phyloP scores from a whole-genome alignment of 1,284 basidiomycete species.

The Mycena sp. region DNA sequence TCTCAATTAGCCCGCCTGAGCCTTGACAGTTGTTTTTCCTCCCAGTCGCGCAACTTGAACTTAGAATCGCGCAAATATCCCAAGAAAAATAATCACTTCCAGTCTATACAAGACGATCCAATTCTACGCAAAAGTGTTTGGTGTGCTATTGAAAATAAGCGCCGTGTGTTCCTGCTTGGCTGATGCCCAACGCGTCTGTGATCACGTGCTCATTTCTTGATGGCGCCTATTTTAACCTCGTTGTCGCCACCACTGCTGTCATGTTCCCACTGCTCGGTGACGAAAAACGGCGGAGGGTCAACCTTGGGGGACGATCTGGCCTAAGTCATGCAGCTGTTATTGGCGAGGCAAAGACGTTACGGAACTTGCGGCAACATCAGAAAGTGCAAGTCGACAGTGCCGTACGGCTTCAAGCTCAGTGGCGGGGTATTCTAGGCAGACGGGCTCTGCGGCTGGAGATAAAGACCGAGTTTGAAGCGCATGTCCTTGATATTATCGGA shows the following conservation, averaged over 20 bases:
- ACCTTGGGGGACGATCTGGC: slow-evolving; percentile 71
- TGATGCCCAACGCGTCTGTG: too few relatives aligned
- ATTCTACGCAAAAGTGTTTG: too few relatives aligned
- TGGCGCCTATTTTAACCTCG: background rate
- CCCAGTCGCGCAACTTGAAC: too few relatives aligned
- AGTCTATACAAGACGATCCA: too few relatives aligned
- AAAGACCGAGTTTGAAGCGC: slow-evolving; percentile 52
- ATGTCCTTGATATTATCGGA: slow-evolving; percentile 59
- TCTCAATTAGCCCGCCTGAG: too few relatives aligned
- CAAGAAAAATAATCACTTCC: too few relatives aligned
- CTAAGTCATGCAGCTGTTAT: slow-evolving; percentile 65
- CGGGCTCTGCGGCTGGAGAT: slow-evolving; percentile 52
- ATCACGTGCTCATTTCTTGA: too few relatives aligned
- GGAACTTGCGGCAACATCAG: slow-evolving; percentile 64
- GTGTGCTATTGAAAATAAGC: too few relatives aligned
- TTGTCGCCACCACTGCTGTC: background rate
- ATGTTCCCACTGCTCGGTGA: slow-evolving; percentile 44
- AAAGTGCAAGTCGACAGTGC: slow-evolving; percentile 66
- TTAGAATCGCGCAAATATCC: too few relatives aligned
- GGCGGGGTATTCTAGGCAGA: slow-evolving; percentile 59
- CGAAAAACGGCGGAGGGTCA: slow-evolving; percentile 70
- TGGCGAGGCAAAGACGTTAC: slow-evolving; percentile 63
- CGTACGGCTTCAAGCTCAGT: slow-evolving; percentile 69
- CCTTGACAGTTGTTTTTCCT: too few relatives aligned
- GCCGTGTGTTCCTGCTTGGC: too few relatives aligned